phyloP scores from a whole-genome alignment of 192 early-diverging fungal genomes.

The Bifiguratus adelaidae region DNA sequence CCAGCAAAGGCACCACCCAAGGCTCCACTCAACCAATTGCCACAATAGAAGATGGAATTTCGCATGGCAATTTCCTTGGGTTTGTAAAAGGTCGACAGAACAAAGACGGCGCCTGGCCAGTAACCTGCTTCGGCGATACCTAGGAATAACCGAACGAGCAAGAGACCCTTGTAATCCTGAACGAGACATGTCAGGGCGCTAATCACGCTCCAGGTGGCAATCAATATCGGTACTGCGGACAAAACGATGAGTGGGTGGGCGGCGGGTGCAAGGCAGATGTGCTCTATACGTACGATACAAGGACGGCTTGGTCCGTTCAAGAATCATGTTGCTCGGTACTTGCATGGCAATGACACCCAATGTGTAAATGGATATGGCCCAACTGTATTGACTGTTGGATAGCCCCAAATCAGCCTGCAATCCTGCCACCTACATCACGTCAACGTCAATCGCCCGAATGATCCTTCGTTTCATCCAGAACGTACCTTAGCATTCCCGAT shows the following conservation, averaged over 20 bases:
- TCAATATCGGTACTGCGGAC: slow-evolving; percentile 1
- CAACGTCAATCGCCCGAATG: neutral
- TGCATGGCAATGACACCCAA: slow-evolving; percentile 14
- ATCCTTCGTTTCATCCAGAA: neutral
- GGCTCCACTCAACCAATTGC: slow-evolving; percentile 10
- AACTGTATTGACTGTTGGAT: slow-evolving; percentile 2
- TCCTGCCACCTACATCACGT: neutral
- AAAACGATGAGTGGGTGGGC: neutral
- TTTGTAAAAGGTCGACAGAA: slow-evolving; percentile 40
- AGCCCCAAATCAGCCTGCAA: slow-evolving; percentile 5
- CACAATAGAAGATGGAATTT: slow-evolving; percentile 37
- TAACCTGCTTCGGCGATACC: slow-evolving; percentile 33
- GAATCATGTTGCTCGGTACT: slow-evolving; percentile 10
- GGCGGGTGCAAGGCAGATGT: neutral
- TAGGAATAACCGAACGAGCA: slow-evolving; percentile 8
- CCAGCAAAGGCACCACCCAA: slow-evolving; percentile 10
- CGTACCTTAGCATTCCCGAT: slow-evolving; percentile 11
- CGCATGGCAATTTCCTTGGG: slow-evolving; percentile 34
- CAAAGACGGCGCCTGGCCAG: slow-evolving; percentile 31
- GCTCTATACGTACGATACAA: slow-evolving; percentile 2
- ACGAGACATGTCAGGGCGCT: slow-evolving; percentile 5
- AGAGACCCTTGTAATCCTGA: slow-evolving; percentile 7
- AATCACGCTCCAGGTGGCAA: slow-evolving; percentile 5
- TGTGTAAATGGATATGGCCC: slow-evolving; percentile 9
- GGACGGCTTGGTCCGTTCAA: slow-evolving; percentile 6